phyloP scores from a whole-genome alignment of 192 early-diverging fungal genomes.

The Linderina pennispora region DNA sequence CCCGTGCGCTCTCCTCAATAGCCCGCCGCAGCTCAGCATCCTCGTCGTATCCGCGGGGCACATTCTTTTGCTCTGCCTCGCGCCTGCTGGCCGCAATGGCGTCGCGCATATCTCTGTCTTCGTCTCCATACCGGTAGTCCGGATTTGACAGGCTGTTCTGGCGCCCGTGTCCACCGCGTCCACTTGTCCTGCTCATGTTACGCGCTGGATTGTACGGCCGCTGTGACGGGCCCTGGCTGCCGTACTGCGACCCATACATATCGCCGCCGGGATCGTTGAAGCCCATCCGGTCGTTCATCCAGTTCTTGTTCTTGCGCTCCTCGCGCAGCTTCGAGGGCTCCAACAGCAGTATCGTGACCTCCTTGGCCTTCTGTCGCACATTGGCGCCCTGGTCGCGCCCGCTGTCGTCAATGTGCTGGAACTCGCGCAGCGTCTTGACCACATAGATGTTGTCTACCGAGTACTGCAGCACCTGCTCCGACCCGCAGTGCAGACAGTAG shows the following conservation, averaged over 20 bases:
- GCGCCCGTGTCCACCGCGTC: slow-evolving; percentile 21
- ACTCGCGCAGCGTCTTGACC: slow-evolving; percentile 95
- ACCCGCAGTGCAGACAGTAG: slow-evolving; percentile 78
- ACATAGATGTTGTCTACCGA: slow-evolving; percentile 84
- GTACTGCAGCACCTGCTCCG: slow-evolving; percentile 81
- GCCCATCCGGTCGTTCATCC: slow-evolving; percentile 61
- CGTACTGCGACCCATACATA: neutral
- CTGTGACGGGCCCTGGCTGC: neutral
- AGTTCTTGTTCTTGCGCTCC: slow-evolving; percentile 60
- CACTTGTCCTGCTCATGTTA: neutral
- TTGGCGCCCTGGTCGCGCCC: slow-evolving; percentile 88
- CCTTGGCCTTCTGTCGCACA: slow-evolving; percentile 91
- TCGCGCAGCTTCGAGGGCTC: slow-evolving; percentile 75
- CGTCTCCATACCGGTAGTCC: slow-evolving; percentile 48
- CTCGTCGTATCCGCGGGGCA: slow-evolving; percentile 48
- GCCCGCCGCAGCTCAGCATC: slow-evolving; percentile 70
- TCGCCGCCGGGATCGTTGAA: slow-evolving; percentile 7
- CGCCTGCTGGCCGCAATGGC: slow-evolving; percentile 83
- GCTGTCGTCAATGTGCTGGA: slow-evolving; percentile 90
- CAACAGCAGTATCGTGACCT: slow-evolving; percentile 71
- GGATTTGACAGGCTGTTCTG: slow-evolving; percentile 18
- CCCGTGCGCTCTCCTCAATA: slow-evolving; percentile 77
- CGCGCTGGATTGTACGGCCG: neutral
- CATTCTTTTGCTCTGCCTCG: slow-evolving; percentile 46
- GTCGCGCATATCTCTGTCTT: slow-evolving; percentile 71